Base-by-base conservation (phyloP, 768 basidiomycete genomes). In the Hortiboletus flavorubellus region DNA sequence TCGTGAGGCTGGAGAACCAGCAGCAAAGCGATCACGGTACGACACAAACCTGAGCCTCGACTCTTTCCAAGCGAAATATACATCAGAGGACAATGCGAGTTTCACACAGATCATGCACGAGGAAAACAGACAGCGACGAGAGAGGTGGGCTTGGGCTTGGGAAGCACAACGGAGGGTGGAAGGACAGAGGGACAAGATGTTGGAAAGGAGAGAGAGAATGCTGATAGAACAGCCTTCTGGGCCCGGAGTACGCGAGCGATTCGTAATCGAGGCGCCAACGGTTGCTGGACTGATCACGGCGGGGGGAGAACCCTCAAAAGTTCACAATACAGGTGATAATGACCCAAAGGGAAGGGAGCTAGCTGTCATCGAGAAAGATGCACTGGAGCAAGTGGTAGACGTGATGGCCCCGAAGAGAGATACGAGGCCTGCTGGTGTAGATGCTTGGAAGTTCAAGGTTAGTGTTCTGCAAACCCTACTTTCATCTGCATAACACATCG, bases 21-120 rank as follows among this genome's bases (percentile, higher is more conserved):
- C 77, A 3, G 58, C 68, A 58, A 86, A 92, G 73, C 79, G 84
- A 53, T 65, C 77, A 33, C 81, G 80, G 53, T 85, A 81, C 62
- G 80, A 91, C 61, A 74, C 76, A 3, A 68, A 76, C 55, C 73
- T 93, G 66, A 85, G 81, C 52, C 79, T 98, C 16, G 93, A 98
- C 68, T 75, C 75, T 15, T 99, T 98, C 69, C 97, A 98, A 69
- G 83, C 91, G 0, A 81, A 81, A 41, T 97, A 92, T 69, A 98
- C 97, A 2, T 97, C 94, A 0, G 94, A 98, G 67, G 97, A 99
- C 72, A 99, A 99, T 70, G 85, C 95, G 6, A 97, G 94, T 56
- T 98, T 99, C 69, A 92, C 93, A 9, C 80, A 91, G 59, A 95
- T 98, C 55, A 73, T 99, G 51, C 85, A 93, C 55, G 85, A 88